Percentiles rank a stretch among this genome's conserved stretches.
Evolutionary conservation across 352 stramenopile genomes (phyloP).

Genomic region (Pythium brachiatum): DNA sequence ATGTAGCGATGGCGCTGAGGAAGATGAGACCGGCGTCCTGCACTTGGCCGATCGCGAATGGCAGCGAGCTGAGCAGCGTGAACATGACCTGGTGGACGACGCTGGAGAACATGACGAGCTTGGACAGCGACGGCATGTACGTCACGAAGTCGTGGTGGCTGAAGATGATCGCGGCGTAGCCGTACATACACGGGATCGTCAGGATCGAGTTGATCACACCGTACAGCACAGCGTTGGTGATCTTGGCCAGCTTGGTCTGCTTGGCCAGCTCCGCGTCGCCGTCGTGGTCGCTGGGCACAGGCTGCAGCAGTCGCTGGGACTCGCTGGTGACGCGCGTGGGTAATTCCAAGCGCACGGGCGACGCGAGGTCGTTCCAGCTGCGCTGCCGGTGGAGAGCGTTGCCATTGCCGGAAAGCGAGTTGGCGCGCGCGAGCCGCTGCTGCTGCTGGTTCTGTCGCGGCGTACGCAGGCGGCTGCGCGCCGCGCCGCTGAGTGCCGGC

Average conservation of each 20-base stretch:
- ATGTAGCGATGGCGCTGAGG: conserved; percentile 93
- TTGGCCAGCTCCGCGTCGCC: conserved; percentile 15
- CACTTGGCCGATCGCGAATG: conserved; percentile 97
- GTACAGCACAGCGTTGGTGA: conserved; percentile 79
- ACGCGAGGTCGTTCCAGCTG: conserved; percentile 22
- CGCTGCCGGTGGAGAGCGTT: conserved; percentile 3
- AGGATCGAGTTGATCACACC: conserved; percentile 94
- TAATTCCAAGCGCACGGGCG: conserved; percentile 12
- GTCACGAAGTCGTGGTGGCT: conserved; percentile 84
- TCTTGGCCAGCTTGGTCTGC: conserved; percentile 28
- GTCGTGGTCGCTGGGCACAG: conserved; percentile 5
- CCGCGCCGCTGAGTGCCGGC: conserved; percentile 57
- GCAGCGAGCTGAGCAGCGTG: conserved; percentile 88
- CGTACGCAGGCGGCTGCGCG: conserved; percentile 40
- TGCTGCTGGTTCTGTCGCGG: conserved; percentile 23
- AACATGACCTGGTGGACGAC: conserved; percentile 93
- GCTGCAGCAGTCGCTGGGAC: conserved; percentile 12
- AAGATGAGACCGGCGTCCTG: conserved; percentile 99
- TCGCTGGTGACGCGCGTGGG: conserved; percentile 5
- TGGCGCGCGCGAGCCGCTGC: conserved; percentile 7
- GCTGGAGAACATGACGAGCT: conserved; percentile 96
- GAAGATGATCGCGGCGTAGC: conserved; percentile 96
- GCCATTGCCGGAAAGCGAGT: conserved; percentile 12
- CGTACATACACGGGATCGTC: conserved; percentile 93
- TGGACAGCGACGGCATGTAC: conserved; percentile 90